phyloP scores from a whole-genome alignment of 2,329 filamentous ascomycete species.

The Bertia moriformis region DNA sequence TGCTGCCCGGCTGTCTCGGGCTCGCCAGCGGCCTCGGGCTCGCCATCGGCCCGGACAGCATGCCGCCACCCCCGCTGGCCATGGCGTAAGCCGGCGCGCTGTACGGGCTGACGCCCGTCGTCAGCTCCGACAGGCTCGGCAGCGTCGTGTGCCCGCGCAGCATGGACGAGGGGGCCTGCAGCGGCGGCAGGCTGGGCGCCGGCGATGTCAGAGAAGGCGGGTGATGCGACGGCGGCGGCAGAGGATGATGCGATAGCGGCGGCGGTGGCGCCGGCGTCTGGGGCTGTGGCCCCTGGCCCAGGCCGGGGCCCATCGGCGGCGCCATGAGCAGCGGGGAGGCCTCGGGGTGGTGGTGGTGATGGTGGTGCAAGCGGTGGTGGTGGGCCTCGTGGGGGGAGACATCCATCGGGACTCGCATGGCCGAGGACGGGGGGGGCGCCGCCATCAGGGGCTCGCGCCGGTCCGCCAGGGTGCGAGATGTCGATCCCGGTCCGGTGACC shows the following conservation, averaged over 20 bases:
- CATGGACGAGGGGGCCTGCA: conserved; percentile 2
- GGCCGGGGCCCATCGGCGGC: not conserved
- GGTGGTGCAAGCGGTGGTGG: conserved; percentile 5
- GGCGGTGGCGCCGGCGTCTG: conserved; percentile 7
- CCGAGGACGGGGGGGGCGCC: too few species aligned
- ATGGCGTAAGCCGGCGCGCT: conserved; percentile 38
- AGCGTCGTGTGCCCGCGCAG: conserved; percentile 27
- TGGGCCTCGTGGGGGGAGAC: conserved; percentile 11
- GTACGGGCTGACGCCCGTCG: conserved; percentile 47
- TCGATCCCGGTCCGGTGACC: too few species aligned
- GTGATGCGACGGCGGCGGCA: too few species aligned
- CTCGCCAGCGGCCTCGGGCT: conserved; percentile 27
- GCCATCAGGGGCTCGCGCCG: not conserved
- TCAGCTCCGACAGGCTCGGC: conserved; percentile 48
- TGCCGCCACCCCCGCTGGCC: conserved; percentile 12
- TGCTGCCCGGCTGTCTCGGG: conserved; percentile 3
- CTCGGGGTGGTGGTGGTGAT: conserved; percentile 1
- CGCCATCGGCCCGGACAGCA: conserved; percentile 19
- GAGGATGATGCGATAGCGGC: too few species aligned
- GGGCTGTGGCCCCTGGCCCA: conserved; percentile 3
- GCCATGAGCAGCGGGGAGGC: not conserved
- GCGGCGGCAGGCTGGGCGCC: not conserved
- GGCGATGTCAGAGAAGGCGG: conserved; percentile 1
- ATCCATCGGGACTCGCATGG: conserved; percentile 6
- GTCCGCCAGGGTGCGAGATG: conserved; percentile 2